Evolutionary conservation across 179 eudicot genomes (phyloP), one percentile per base, ranked within the genome.

Genomic region (Beta lomatogona): DNA sequence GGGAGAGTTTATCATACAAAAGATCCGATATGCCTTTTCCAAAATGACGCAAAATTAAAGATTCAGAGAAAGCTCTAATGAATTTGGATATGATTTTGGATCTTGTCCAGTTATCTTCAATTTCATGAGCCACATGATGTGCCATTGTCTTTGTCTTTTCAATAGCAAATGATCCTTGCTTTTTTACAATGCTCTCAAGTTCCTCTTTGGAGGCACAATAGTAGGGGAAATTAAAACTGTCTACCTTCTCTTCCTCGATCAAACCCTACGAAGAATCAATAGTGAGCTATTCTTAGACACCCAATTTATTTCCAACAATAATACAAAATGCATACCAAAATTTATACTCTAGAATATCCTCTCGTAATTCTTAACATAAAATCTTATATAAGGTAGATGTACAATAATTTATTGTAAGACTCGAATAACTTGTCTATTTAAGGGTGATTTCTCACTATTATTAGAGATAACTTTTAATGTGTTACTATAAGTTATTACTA

Each of bases 101-200:
- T 82, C 64, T 82, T 14, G 19, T 64, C 41, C 46, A 4, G 0
- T 64, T 76, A 48, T 76, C 67, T 53, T 66, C 53, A 22, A 82
- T 75, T 66, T 82, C 79, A 21, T 13, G 9, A 13, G 80, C 85
- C 5, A 85, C 80, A 31, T 77, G 19, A 54, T 79, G 50, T 8
- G 31, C 57, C 19, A 73, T 11, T 28, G 82, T 83, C 55, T 86
- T 36, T 2, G 67, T 15, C n/a, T 31, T 71, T 65, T 86, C 82
- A 36, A 86, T 44, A 16, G 4, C 55, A 66, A 86, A 86, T 5
- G 87, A 84, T 3, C 85, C 86, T 73, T 86, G 75, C 48, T 55
- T 72, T 22, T 79, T 45, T 4, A 84, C 81, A 2, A 79, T 60
- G 21, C n/a, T 71, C n/a, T 65, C 19, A 12, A 86, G 77, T 46